Evolutionary conservation across 768 basidiomycete species (phyloP), one percentile per base, ranked within the genome.

Genomic region (Kwoniella sp.): DNA sequence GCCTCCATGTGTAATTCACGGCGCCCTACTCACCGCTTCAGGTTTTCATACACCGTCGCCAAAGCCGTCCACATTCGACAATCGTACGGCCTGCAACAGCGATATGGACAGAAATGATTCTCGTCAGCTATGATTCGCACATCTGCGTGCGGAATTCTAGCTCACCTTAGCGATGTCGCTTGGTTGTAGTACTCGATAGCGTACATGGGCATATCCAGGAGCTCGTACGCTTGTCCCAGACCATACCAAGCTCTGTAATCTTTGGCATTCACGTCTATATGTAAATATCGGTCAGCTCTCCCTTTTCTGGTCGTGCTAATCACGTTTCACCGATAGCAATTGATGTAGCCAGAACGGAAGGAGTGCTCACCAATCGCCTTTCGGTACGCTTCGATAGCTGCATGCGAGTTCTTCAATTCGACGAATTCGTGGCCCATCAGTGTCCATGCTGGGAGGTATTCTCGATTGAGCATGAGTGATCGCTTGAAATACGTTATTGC

Each of bases 171-270:
- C 21, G 94, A 90, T 26, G 93, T 94, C 2, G 96, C 94, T 73
- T 91, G 88, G 75, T 97, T 94, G 77, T 94, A 98, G 80, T 98
- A 99, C 80, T 95, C 88, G 27, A 98, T 83, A 5, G 95, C 90
- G 81, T 98, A 98, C 76, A 91, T 88, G 67, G 92, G 92, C 94
- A 98, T 98, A 75, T 90, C 93, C 57, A 98, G 82, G 24, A 99
- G 84, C 73, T 98, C 95, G 77, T 98, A 99, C 13, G 95, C 92
- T 78, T 99, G 96, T 2, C 95, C 96, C 56, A 99, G 87, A 36
- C 96, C 96, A 80, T 94, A 97, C 96, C 96, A 99, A 6, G 94
- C 95, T 62, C 95, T 82, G 75, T 96, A 97, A 81, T 99, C 96
- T 77, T 97, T 96, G 58, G 91, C 86, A 73, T 95, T 95, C 68